Percentiles rank a stretch among this genome's conserved stretches.
Conservation (phyloP, 495 filamentous ascomycete genomes). For the Penicillium paradoxum region DNA sequence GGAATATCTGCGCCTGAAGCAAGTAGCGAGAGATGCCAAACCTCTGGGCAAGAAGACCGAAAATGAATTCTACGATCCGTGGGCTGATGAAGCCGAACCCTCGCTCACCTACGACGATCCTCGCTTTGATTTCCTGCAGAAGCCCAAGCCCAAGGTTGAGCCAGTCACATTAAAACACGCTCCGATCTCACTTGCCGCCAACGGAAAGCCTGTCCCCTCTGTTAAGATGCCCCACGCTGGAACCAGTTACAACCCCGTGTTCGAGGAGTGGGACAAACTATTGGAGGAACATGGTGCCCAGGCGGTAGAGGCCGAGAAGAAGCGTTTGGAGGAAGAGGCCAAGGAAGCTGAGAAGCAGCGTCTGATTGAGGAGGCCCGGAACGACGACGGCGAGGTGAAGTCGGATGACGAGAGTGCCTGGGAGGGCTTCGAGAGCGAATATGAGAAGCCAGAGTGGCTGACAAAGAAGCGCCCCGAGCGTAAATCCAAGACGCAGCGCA, state of each 20-base stretch:
- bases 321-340: constrained; percentile 62
- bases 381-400: constrained; percentile 62
- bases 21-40: constrained; percentile 68
- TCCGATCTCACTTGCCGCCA: constrained; percentile 73
- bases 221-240: constrained; percentile 73
- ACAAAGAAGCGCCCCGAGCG: constrained; percentile 69
- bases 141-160: constrained; percentile 59
- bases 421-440: constrained; percentile 77
- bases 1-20: constrained; percentile 70
- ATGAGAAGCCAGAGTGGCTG: constrained; percentile 54
- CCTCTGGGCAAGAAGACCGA: constrained; percentile 51
- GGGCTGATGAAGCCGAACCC: constrained; percentile 54
- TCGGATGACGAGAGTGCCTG: constrained; percentile 83
- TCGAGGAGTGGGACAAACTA: constrained; percentile 75
- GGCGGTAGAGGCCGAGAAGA: constrained; percentile 74
- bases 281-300: constrained; percentile 67
- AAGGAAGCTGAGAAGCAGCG: constrained; percentile 53
- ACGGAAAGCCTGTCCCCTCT: constrained; percentile 71
- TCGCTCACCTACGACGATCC: constrained; percentile 40
- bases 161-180: constrained; percentile 71
- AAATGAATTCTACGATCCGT: constrained; percentile 65
- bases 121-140: constrained; percentile 56
- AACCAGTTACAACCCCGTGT: constrained; percentile 85
- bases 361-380: constrained; percentile 54
- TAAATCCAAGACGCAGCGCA: constrained; percentile 81